Evolutionary conservation across 1,284 basidiomycete species (phyloP), one percentile per base, ranked within the genome.

Genomic region (Somion occarium): DNA sequence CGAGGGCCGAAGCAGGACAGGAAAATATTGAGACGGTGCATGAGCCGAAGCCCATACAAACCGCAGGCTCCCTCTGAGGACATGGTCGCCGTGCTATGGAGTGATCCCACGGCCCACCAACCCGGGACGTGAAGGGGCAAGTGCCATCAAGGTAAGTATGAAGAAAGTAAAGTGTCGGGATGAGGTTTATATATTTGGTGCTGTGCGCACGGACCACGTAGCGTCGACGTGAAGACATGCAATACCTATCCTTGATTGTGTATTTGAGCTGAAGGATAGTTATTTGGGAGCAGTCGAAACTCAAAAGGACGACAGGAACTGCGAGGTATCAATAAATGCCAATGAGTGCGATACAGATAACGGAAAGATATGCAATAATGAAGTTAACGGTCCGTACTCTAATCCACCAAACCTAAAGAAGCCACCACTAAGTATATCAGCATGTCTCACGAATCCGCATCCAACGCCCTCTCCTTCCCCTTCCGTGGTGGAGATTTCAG

Each of bases 61-160:
- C 76, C 73, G 65, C 68, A 67, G 67, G 67, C 56, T 49, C 61
- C 64, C 65, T 60, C 61, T 68, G 67, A 39, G 80, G 79, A 82
- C 79, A 81, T 61, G 79, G 80, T 82, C 80, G 80, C 80, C 80
- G 80, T 83, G 80, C 80, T 80, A 82, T 82, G 79, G 72, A 73
- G 73, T 66, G 60, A 59, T 69, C 73, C 69, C 52, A 64, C 65
- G 58, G 69, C 71, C 74, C 73, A 72, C 64, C 67, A 57, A 56
- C 73, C 73, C 69, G 50, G 65, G 55, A 71, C 51, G 1, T 74
- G 73, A 68, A 65, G 65, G 64, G 64, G 61, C 59, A 52, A 59
- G 61, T 67, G 65, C 67, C 66, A 67, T 69, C 67, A 69, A 69
- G 67, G 67, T 69, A 69, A 69, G 67, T 69, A 69, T 69, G 67